These are phyloP conservation scores for Stevia rebaudiana DNA, from an alignment of 140 eudicot genomes.

Conservation along the genomic window DNA sequence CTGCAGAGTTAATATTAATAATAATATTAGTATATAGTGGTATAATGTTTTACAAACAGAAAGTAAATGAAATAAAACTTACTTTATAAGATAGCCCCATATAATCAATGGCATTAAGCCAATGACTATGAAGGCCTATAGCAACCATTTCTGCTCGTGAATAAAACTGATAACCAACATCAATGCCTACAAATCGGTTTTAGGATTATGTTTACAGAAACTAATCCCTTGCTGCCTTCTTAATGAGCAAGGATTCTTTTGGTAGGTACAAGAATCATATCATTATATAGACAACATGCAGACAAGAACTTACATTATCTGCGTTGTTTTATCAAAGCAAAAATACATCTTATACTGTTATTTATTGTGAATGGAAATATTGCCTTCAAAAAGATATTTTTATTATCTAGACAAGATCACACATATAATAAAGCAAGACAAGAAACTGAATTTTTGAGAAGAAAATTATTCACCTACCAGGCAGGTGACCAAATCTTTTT, in stretches of 20 bases:
- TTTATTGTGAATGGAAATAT: neutral
- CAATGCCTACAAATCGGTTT: slow-evolving; percentile 38
- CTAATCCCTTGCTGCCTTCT: no score
- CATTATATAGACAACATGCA: no score
- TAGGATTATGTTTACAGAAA: no score
- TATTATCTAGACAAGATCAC: neutral
- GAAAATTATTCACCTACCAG: slow-evolving; percentile 33
- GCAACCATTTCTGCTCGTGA: slow-evolving; percentile 51
- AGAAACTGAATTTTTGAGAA: neutral
- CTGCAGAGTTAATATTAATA: slow-evolving; percentile 21
- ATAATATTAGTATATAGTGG: neutral
- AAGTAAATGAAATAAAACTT: slow-evolving; percentile 15
- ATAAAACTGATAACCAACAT: slow-evolving; percentile 37
- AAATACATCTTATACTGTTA: neutral
- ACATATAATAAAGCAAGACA: neutral
- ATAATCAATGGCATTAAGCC: slow-evolving; percentile 42
- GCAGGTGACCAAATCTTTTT: slow-evolving; percentile 44
- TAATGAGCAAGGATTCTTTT: neutral
- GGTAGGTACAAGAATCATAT: neutral
- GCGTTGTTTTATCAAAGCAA: neutral
- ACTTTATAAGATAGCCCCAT: slow-evolving; percentile 19
- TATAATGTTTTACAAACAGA: neutral
- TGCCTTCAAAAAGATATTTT: neutral
- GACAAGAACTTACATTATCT: no score
- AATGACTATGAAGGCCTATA: slow-evolving; percentile 43